A percentile compares a stretch with the other conserved stretches of the same genome.
phyloP scores from a whole-genome alignment of 208 protist species.

The Trypanosoma platydactyli region DNA sequence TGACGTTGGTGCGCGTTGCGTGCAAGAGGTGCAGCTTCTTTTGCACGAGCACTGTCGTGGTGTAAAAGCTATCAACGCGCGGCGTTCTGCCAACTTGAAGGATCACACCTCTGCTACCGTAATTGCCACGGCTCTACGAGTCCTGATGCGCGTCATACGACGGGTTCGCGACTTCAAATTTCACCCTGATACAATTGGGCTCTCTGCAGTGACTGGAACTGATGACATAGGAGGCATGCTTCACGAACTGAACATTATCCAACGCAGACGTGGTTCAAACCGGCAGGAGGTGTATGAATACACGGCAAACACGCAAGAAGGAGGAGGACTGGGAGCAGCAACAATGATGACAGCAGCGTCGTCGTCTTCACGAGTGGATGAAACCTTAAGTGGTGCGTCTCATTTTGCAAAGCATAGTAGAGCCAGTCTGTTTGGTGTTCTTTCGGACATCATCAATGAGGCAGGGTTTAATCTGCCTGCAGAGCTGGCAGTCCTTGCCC shows the following conservation, averaged over 20 bases:
- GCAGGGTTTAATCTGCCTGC: conserved; percentile 50
- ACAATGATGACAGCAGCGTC: conserved; percentile 1
- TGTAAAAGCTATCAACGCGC: conserved; percentile 62
- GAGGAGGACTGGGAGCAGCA: background rate
- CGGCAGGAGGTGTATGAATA: background rate
- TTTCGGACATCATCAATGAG: conserved; percentile 79
- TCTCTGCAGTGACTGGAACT: conserved; percentile 30
- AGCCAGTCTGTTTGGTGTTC: conserved; percentile 54
- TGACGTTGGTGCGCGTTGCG: conserved; percentile 73
- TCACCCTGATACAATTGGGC: conserved; percentile 58
- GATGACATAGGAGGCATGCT: conserved; percentile 24
- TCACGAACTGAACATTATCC: conserved; percentile 25
- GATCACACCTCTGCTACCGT: conserved; percentile 51
- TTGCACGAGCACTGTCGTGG: conserved; percentile 73
- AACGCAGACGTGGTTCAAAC: conserved; percentile 24
- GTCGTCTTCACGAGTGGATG: background rate
- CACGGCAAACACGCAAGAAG: background rate
- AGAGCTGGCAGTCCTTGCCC: conserved; percentile 46
- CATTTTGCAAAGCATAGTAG: conserved; percentile 5
- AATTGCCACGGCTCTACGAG: conserved; percentile 50
- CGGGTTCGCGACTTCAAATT: conserved; percentile 69
- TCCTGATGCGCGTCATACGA: conserved; percentile 73
- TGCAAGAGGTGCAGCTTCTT: conserved; percentile 57
- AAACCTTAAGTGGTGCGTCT: background rate
- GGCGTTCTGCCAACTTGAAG: conserved; percentile 61